These are phyloP conservation scores for Coemansia sp. DNA, from an alignment of 192 early-diverging fungal species.

Conservation along the genomic window DNA sequence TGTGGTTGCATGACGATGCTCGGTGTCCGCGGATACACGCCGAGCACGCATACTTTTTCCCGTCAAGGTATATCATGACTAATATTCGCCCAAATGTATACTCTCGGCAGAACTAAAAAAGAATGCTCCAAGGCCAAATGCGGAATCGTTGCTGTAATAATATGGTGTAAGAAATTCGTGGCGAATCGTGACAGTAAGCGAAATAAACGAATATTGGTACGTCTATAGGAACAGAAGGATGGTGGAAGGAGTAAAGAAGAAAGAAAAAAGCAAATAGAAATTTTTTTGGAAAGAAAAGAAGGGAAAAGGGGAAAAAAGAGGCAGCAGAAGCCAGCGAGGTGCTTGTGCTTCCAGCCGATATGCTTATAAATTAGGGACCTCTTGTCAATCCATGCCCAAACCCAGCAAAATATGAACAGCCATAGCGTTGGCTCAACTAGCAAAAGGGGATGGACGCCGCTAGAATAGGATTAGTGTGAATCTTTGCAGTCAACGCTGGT, in stretches of 20 bases:
- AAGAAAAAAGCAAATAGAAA: slow-evolving; percentile 11
- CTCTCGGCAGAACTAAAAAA: neutral
- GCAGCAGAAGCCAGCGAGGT: neutral
- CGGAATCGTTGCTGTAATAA: neutral
- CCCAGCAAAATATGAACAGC: neutral
- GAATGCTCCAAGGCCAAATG: neutral
- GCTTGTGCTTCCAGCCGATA: neutral
- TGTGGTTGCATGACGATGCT: slow-evolving; percentile 50
- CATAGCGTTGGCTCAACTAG: neutral
- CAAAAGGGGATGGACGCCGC: neutral
- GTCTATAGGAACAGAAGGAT: neutral
- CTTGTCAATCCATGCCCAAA: slow-evolving; percentile 1
- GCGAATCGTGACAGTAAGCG: neutral
- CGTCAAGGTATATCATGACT: slow-evolving; percentile 39
- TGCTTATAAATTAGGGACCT: neutral
- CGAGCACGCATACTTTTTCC: slow-evolving; percentile 51
- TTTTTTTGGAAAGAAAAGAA: neutral
- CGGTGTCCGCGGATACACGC: slow-evolving; percentile 58
- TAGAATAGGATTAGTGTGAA: neutral
- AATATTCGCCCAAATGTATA: neutral
- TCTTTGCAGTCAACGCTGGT: neutral
- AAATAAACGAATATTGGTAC: neutral
- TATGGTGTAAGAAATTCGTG: neutral
- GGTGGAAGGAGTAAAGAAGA: slow-evolving; percentile 4
- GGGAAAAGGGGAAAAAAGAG: neutral